A percentile compares a stretch with the other conserved stretches of the same genome.
These are phyloP conservation scores for Crithidia brevicula DNA, from an alignment of 208 protist genomes.

Conservation along the genomic window DNA sequence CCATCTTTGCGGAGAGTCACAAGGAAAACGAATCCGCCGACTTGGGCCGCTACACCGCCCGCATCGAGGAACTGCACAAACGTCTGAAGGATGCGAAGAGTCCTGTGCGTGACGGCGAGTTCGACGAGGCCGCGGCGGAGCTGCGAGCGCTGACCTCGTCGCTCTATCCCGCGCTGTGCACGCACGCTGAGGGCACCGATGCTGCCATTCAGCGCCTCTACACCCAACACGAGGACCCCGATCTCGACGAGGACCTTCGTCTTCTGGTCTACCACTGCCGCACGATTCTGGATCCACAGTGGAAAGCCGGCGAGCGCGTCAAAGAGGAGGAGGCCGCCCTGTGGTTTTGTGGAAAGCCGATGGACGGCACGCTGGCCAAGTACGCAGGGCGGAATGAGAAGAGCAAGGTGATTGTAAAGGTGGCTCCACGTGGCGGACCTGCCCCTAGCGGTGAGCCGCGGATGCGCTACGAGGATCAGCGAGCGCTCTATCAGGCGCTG, in stretches of 20 bases:
- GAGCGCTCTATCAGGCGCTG: constrained; percentile 57
- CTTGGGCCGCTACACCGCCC: constrained; percentile 19
- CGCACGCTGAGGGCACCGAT: constrained; percentile 23
- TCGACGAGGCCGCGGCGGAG: constrained; percentile 37
- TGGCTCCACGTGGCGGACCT: constrained; percentile 52
- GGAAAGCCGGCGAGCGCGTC: constrained; percentile 58
- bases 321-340: constrained; percentile 48
- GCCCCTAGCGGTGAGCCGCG: constrained; percentile 74
- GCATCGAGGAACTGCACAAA: constrained; percentile 34
- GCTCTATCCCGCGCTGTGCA: constrained; percentile 62
- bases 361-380: constrained; percentile 51
- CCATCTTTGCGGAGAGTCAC: neutral
- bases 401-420: constrained; percentile 76
- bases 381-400: constrained; percentile 74
- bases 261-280: constrained; percentile 85
- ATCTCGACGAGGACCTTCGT: constrained; percentile 73
- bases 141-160: constrained; percentile 46
- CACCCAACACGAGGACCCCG: constrained; percentile 64
- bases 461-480: constrained; percentile 86
- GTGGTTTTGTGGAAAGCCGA: constrained; percentile 82
- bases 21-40: neutral
- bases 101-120: constrained; percentile 40
- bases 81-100: constrained; percentile 53
- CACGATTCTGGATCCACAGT: constrained; percentile 69
- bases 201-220: constrained; percentile 57